Conservation (phyloP, 768 basidiomycete species). For the Tylopilus sp. region DNA sequence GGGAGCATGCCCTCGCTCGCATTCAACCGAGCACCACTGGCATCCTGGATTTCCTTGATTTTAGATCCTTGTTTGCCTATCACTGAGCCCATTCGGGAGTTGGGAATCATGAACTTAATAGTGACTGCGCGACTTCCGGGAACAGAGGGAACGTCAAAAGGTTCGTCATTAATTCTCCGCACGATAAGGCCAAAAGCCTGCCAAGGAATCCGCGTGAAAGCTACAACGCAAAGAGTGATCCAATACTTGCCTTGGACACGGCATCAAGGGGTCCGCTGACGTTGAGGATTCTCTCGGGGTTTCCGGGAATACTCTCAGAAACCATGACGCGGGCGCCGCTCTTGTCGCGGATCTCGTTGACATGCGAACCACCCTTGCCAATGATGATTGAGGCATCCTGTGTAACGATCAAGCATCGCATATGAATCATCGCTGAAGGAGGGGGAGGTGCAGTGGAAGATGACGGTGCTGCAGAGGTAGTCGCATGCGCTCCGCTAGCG, state of each 20-base stretch:
- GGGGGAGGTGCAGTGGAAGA: constrained; percentile 45
- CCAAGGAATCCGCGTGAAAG: neutral
- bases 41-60: constrained; percentile 99
- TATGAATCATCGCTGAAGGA: constrained; percentile 85
- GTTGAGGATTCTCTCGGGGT: constrained; percentile 97
- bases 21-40: constrained; percentile 92
- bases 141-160: constrained; percentile 95
- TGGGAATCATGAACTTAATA: constrained; percentile 99
- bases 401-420: constrained; percentile 98
- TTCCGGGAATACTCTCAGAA: constrained; percentile 97
- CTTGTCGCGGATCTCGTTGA: constrained; percentile 98
- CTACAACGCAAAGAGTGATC: neutral
- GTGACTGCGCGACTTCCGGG: constrained; percentile 98
- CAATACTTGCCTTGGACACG: constrained; percentile 82
- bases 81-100: constrained; percentile 98
- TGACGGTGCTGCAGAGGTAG: constrained; percentile 49
- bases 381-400: constrained; percentile 99
- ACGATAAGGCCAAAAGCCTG: constrained; percentile 99
- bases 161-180: constrained; percentile 97
- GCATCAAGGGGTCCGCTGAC: constrained; percentile 96
- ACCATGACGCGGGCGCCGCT: constrained; percentile 95
- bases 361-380: constrained; percentile 91
- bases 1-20: constrained; percentile 98
- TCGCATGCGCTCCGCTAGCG: constrained; percentile 39
- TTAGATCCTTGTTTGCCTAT: constrained; percentile 98